Evolutionary conservation across 1,284 basidiomycete species (phyloP).

Genomic region (Sanghuangporus sanghuang): DNA sequence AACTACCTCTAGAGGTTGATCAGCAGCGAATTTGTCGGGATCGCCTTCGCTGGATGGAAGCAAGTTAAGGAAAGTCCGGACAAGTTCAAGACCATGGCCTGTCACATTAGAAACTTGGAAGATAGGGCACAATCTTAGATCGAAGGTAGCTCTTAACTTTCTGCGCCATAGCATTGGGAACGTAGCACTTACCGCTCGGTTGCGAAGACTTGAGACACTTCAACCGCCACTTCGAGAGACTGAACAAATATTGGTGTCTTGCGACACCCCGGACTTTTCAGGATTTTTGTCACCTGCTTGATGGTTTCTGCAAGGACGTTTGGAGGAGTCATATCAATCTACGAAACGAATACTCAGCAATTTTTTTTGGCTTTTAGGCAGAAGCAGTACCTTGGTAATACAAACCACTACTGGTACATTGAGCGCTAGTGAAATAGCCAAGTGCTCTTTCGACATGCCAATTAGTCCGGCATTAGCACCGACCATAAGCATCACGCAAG

Average conservation of each 20-base stretch:
- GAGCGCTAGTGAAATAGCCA: slow-evolving; percentile 91
- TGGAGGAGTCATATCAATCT: slow-evolving; percentile 97
- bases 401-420: slow-evolving; percentile 92
- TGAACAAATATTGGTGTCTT: slow-evolving; percentile 77
- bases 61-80: slow-evolving; percentile 83
- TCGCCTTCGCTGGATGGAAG: slow-evolving; percentile 81
- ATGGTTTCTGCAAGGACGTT: slow-evolving; percentile 88
- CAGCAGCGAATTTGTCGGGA: slow-evolving; percentile 72
- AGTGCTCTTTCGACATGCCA: slow-evolving; percentile 97
- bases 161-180: slow-evolving; percentile 9
- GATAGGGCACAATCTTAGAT: slow-evolving; percentile 77
- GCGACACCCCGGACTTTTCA: slow-evolving; percentile 90
- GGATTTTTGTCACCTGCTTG: slow-evolving; percentile 89
- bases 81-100: slow-evolving; percentile 80
- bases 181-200: slow-evolving; percentile 49
- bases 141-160: background rate
- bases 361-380: background rate
- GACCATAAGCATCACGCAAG: slow-evolving; percentile 94
- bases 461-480: slow-evolving; percentile 95
- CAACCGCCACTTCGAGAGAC: slow-evolving; percentile 71
- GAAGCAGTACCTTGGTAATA: slow-evolving; percentile 75
- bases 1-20: slow-evolving; percentile 82
- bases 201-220: slow-evolving; percentile 70
- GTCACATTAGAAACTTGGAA: slow-evolving; percentile 96
- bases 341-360: background rate